Evolutionary conservation across 2,329 filamentous ascomycete species (phyloP).

Genomic region (Tolypocladium ovalisporum): DNA sequence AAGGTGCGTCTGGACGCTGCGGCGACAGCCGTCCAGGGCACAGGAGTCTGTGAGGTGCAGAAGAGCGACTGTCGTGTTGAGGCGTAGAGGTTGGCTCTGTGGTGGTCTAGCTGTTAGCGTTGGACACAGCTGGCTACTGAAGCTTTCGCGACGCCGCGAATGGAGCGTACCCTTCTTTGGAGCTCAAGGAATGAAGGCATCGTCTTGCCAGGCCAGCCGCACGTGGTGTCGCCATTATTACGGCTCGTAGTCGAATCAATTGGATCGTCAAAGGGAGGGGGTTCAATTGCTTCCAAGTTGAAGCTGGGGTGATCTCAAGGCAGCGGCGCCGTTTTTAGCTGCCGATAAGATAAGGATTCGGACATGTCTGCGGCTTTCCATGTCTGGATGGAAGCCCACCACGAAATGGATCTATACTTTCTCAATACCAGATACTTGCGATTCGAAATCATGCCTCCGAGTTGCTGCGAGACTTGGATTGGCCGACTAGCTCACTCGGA

Average conservation of each 20-base stretch:
- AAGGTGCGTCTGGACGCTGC: slow-evolving; percentile 11
- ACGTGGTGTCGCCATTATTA: background rate
- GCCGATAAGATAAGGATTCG: background rate
- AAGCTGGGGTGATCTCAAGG: background rate
- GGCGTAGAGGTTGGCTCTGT: background rate
- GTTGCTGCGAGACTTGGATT: too few relatives aligned
- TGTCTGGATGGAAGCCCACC: background rate
- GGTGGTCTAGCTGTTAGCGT: background rate
- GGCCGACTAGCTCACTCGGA: too few relatives aligned
- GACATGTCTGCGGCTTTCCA: background rate
- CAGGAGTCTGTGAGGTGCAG: background rate
- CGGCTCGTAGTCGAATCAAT: background rate
- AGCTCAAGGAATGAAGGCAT: slow-evolving; percentile 12
- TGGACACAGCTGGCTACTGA: background rate
- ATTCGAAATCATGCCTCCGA: too few relatives aligned
- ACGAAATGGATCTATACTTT: too few relatives aligned
- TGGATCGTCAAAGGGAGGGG: background rate
- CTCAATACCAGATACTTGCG: too few relatives aligned
- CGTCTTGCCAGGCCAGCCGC: slow-evolving; percentile 5
- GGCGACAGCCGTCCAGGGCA: slow-evolving; percentile 2
- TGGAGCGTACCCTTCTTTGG: slow-evolving; percentile 10
- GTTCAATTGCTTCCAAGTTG: background rate
- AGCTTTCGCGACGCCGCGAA: background rate
- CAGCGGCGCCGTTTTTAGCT: background rate
- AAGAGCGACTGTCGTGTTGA: background rate